Conservation (phyloP, 768 basidiomycete genomes). For the Nevesoporus exiguus region DNA sequence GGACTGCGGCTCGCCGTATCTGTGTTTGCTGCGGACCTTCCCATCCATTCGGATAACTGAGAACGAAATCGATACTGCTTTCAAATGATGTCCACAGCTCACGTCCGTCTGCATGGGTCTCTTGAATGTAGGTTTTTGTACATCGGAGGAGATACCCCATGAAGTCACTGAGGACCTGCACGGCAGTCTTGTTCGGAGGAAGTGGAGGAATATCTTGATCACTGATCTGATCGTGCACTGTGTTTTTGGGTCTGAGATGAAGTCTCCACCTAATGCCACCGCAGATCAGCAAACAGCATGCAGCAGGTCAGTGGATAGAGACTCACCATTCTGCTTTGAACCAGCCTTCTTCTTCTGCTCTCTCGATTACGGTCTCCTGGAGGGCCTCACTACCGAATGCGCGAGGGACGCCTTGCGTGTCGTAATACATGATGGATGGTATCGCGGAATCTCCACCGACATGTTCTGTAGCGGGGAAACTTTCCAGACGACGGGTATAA, state of each 20-base stretch:
- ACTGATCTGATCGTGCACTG: slow-evolving; percentile 20
- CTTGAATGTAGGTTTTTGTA: slow-evolving; percentile 41
- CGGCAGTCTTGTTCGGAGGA: slow-evolving; percentile 40
- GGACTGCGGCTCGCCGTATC: slow-evolving; percentile 42
- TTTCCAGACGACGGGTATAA: slow-evolving; percentile 19
- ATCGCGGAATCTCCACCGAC: slow-evolving; percentile 50
- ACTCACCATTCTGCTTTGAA: slow-evolving; percentile 31
- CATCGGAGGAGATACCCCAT: slow-evolving; percentile 45
- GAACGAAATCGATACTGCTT: slow-evolving; percentile 41
- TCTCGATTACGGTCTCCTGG: slow-evolving; percentile 36
- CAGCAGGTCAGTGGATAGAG: not conserved
- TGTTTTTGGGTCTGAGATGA: slow-evolving; percentile 30
- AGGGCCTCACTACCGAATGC: slow-evolving; percentile 47
- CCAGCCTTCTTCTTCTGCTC: slow-evolving; percentile 38
- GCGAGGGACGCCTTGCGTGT: slow-evolving; percentile 34
- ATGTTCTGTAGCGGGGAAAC: slow-evolving; percentile 46
- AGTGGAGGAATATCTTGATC: slow-evolving; percentile 39
- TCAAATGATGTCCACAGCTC: slow-evolving; percentile 42
- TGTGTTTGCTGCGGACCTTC: slow-evolving; percentile 42
- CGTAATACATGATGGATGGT: slow-evolving; percentile 48
- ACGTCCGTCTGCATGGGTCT: slow-evolving; percentile 41
- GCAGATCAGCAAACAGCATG: slow-evolving; percentile 6
- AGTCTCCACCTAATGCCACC: slow-evolving; percentile 34
- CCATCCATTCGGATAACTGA: slow-evolving; percentile 50
- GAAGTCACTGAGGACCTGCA: slow-evolving; percentile 48